Evolutionary conservation across 257 asterid genomes (phyloP), one percentile per base, ranked within the genome.

Genomic region (Solanum neorickii): DNA sequence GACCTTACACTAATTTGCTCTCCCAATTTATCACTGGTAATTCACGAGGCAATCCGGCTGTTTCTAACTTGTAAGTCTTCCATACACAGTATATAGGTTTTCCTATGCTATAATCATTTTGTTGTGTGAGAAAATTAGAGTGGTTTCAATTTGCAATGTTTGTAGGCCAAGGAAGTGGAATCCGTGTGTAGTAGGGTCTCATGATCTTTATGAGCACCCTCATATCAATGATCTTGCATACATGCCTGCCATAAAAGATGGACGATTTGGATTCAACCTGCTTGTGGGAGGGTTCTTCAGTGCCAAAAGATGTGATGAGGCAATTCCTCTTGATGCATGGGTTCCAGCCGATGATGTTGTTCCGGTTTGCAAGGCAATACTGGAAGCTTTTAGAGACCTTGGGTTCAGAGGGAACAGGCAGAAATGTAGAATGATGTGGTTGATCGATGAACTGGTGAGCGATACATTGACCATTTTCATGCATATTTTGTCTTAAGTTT

Each of bases 91-190:
- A 37, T 37, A 20, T 59, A 18, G 18, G 16, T n/a, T 76, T n/a
- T 41, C 12, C 21, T 75, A 41, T 27, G 84, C 84, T 47, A 5
- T 80, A 18, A 2, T 47, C 68, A 27, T 80, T 46, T 15, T n/a
- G 12, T 76, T 41, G 44, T 47, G 68, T 41, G 29, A 47, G 68
- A 47, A 31, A 6, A 76, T 42, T 13, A 3, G 44, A n/a, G 60
- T 12, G 15, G 83, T 42, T 41, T 49, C 10, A 18, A 29, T 31
- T 82, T 82, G 46, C 41, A 5, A 82, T 49, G 13, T 49, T 59
- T 90, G 91, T 89, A 97, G 99, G 95, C 99, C 99, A 14, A 93
- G 99, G 94, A 97, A 97, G 89, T 97, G 99, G 99, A 97, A 97
- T 78, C 98, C 92, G 87, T 97, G 99, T 76, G 98, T 97, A 37